Conservation (phyloP, 225 moss, liverwort and hornwort genomes). For the Polytrichum commune region DNA sequence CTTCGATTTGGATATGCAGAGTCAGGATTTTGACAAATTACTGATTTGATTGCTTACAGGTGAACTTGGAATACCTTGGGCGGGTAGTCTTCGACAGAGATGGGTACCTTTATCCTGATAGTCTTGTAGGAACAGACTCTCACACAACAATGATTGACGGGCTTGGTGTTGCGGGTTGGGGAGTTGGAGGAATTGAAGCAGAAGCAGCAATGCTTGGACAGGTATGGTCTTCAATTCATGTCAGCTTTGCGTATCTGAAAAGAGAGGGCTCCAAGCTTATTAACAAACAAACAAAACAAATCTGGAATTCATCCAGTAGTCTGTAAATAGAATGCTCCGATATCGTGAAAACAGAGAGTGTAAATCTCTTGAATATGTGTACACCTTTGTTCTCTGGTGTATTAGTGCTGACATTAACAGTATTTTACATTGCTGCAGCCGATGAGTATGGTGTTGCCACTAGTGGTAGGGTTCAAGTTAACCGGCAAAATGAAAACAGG, state of each 20-base stretch:
- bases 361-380: too few relatives aligned
- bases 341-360: too few relatives aligned
- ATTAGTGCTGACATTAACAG: too few relatives aligned
- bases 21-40: neutral
- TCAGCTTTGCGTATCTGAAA: neutral
- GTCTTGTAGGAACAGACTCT: slow-evolving; percentile 94
- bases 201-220: slow-evolving; percentile 99
- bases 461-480: slow-evolving; percentile 91
- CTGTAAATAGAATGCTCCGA: too few relatives aligned
- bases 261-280: neutral
- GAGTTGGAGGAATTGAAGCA: slow-evolving; percentile 95
- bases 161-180: slow-evolving; percentile 97
- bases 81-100: slow-evolving; percentile 76
- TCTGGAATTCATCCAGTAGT: too few relatives aligned
- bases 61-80: slow-evolving; percentile 90
- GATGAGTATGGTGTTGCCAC: slow-evolving; percentile 98
- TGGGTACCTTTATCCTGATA: slow-evolving; percentile 80
- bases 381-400: too few relatives aligned
- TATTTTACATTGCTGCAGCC: slow-evolving; percentile 45
- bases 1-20: neutral
- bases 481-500: slow-evolving; percentile 74
- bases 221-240: slow-evolving; percentile 26
- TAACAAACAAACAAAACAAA: too few relatives aligned
- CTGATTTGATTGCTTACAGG: slow-evolving; percentile 38
- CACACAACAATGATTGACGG: slow-evolving; percentile 98